Percentiles rank a stretch among this genome's conserved stretches.
Evolutionary conservation across 1,139 yeast species (phyloP).

Genomic region (Wickerhamiella pararugosa): DNA sequence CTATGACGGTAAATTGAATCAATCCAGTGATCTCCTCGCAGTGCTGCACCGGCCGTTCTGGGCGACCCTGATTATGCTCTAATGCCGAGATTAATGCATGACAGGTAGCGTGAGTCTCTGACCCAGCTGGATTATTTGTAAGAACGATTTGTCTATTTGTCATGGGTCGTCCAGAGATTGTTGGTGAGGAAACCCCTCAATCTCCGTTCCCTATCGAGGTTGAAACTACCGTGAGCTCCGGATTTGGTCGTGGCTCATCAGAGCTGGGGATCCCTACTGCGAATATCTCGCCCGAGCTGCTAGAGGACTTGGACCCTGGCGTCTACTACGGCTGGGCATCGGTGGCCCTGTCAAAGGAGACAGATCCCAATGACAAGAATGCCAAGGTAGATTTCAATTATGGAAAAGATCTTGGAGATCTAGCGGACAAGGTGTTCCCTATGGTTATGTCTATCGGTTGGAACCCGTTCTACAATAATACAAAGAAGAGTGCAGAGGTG

Average conservation of each 20-base stretch:
- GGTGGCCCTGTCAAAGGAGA: constrained; percentile 17
- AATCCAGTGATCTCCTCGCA: no score
- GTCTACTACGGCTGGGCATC: constrained; percentile 81
- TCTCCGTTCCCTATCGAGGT: constrained; percentile 55
- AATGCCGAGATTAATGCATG: no score
- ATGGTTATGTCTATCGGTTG: constrained; percentile 95
- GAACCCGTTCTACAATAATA: constrained; percentile 83
- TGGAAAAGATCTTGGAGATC: constrained; percentile 35
- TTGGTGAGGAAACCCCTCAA: constrained; percentile 35
- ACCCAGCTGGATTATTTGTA: no score
- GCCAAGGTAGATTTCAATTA: constrained; percentile 31
- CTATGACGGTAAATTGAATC: no score
- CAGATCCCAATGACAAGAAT: constrained; percentile 3
- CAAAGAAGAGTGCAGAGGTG: constrained; percentile 63
- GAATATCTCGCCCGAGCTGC: constrained; percentile 52
- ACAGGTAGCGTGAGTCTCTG: no score
- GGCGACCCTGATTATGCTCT: no score
- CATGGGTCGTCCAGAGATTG: constrained; percentile 20
- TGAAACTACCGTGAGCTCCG: constrained; percentile 48
- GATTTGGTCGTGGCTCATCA: constrained; percentile 90
- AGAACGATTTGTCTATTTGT: not conserved
- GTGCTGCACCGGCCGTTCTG: no score
- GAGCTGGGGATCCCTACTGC: constrained; percentile 96
- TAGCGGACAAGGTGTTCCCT: constrained; percentile 42
- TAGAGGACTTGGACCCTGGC: constrained; percentile 52